Conservation (phyloP, 1,284 basidiomycete species). For the Leccinum subrobustum region DNA sequence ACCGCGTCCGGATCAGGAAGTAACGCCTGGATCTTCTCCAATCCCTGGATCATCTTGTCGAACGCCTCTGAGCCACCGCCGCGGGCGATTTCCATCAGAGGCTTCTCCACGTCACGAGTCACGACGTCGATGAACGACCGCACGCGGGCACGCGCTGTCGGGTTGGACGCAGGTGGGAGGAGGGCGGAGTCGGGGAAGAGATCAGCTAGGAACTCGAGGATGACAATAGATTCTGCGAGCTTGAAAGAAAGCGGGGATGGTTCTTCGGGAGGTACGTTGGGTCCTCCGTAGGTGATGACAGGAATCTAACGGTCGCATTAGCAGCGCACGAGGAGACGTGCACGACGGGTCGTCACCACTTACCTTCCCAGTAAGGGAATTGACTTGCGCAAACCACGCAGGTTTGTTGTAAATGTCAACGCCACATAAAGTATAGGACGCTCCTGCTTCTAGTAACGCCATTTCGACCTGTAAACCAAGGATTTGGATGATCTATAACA, state of each 20-base stretch:
- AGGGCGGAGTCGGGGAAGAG: slow-evolving; percentile 46
- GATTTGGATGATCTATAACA: too few relatives aligned
- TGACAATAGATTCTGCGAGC: slow-evolving; percentile 59
- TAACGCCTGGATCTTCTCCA: slow-evolving; percentile 34
- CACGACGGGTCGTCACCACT: too few relatives aligned
- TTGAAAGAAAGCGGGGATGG: slow-evolving; percentile 59
- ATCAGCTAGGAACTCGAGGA: slow-evolving; percentile 64
- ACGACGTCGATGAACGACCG: slow-evolving; percentile 60
- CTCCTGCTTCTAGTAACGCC: too few relatives aligned
- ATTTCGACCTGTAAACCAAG: too few relatives aligned
- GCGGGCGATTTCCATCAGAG: too few relatives aligned
- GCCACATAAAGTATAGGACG: too few relatives aligned
- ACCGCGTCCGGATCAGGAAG: slow-evolving; percentile 23
- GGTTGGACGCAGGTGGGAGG: slow-evolving; percentile 40
- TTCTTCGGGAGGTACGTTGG: slow-evolving; percentile 44
- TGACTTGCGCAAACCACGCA: too few relatives aligned
- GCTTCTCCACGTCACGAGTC: slow-evolving; percentile 25
- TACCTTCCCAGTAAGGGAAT: too few relatives aligned
- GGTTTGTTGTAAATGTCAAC: too few relatives aligned
- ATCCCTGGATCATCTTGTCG: slow-evolving; percentile 12
- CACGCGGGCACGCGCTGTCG: slow-evolving; percentile 51
- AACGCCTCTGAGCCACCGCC: neutral
- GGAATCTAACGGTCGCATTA: too few relatives aligned
- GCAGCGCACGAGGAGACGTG: too few relatives aligned
- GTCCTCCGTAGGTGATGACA: slow-evolving; percentile 53